Base-by-base conservation (phyloP, 306 rosid species). In the Trifolium subterraneum region DNA sequence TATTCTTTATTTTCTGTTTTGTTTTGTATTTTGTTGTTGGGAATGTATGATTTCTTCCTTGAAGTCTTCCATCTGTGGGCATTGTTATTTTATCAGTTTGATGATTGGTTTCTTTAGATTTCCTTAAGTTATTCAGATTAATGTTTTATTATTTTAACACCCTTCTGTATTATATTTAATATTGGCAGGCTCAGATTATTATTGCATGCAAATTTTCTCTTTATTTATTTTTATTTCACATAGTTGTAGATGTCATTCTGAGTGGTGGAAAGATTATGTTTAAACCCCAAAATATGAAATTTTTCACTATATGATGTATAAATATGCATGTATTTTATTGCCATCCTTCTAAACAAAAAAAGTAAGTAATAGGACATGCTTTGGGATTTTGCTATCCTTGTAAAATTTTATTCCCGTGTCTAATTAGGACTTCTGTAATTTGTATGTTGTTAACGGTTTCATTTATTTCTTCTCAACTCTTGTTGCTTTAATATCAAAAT, bases 251-350 rank as follows among this genome's bases (percentile, higher is more conserved):
- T 66, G 18, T 66, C 67, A 66, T 71, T 81, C 23, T 7, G 51
- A 60, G 74, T 62, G 58, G 54, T 13, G 16, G n/a, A 16, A 23
- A 68, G 42, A 19, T 72, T 72, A 64, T 77, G 79, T 29, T 82
- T 13, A 77, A 50, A 38, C 48, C 50, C 18, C 38, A 16, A 48
- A 19, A 23, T n/a, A 56, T 35, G 15, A 71, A 56, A 55, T n/a
- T 48, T 72, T 42, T 61, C 51, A n/a, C 13, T 31, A 7, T 52
- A 16, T 61, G 5, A 31, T 44, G 48, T 62, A 29, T 69, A 33
- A 47, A 38, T 9, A n/a, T 44, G 13, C 48, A 10, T 70, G 42
- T 22, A 44, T 42, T 54, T 55, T 52, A 70, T 69, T 75, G 38
- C 18, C 18, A 72, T 27, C 35, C 23, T 52, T 75, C 25, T 68